Evolutionary conservation across 164 flowering plant genomes (phyloP).

Genomic region (Akebia trifoliata): DNA sequence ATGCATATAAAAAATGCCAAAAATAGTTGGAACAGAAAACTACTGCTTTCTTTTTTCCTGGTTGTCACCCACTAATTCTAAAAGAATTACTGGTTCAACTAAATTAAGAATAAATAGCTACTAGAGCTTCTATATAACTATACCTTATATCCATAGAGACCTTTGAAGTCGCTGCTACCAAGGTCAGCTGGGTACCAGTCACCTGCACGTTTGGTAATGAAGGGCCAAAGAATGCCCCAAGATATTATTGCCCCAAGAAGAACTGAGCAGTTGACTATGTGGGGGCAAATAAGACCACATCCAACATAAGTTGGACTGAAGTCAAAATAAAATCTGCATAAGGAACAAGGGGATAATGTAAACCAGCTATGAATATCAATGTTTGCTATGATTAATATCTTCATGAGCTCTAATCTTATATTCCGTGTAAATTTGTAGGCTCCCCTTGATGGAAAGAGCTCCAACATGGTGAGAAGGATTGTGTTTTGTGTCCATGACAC

Average conservation of each 20-base stretch:
- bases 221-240: conserved; percentile 98
- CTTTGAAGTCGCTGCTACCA: conserved; percentile 85
- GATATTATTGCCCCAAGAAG: conserved; percentile 92
- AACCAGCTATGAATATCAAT: neutral
- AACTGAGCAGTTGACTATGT: conserved; percentile 90
- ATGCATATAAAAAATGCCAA: too few species aligned
- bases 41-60: too few species aligned
- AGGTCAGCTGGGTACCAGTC: conserved; percentile 93
- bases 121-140: neutral
- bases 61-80: too few species aligned
- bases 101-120: neutral
- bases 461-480: too few species aligned
- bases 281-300: conserved; percentile 97
- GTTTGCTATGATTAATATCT: neutral
- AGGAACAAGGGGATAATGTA: conserved; percentile 3
- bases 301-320: conserved; percentile 97
- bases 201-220: conserved; percentile 64
- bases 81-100: neutral
- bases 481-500: too few species aligned
- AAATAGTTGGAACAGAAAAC: too few species aligned
- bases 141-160: conserved; percentile 99
- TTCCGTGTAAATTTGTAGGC: neutral
- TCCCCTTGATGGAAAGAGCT: too few species aligned
- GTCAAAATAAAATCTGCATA: conserved; percentile 92
- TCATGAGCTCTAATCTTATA: neutral